Evolutionary conservation across 225 moss, liverwort and hornwort genomes (phyloP), one percentile per base, ranked within the genome.

Genomic region (Asterella californica): DNA sequence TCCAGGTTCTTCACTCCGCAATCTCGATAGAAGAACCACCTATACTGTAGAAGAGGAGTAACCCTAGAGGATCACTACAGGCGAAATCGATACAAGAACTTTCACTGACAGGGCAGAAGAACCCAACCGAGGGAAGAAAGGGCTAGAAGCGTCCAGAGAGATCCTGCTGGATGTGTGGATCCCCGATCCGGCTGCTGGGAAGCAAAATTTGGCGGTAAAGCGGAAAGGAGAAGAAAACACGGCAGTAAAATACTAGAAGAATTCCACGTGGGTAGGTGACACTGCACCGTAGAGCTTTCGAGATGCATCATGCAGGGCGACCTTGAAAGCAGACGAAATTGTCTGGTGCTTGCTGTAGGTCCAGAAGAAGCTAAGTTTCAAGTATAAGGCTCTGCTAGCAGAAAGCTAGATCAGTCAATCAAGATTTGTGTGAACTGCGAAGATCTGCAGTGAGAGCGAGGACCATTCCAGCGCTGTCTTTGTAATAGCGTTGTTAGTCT

Each of bases 201-300:
- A 21, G 68, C 64, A 64, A 64, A 64, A 25, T 32, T n/a, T 10
- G 68, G 11, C 10, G 68, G 68, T 12, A 69, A 69, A 32, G 33
- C 7, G 42, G 7, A 42, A 42, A 42, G 7, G 42, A 42, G 3
- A 42, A 42, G 7, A 42, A 2, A 7, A 42, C 42, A 42, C 42
- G 42, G 42, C 3, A 2, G 34, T 21, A 21, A 38, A 70, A 70
- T 36, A 45, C 17, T 33, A 70, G 36, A 38, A 38, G 4, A 36
- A 70, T 38, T n/a, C 70, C 70, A 21, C 70, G 70, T 70, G 70
- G 70, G 70, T 70, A 36, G 70, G 70, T 70, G 70, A 70, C 70
- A 70, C 38, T 2, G 42, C 70, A 38, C 42, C 30, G 64, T 64
- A 37, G 70, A 70, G 70, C 19, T 38, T 70, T 70, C 70, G 70